Evolutionary conservation across 2,329 filamentous ascomycete species (phyloP).

Genomic region (Cercospora canescens): DNA sequence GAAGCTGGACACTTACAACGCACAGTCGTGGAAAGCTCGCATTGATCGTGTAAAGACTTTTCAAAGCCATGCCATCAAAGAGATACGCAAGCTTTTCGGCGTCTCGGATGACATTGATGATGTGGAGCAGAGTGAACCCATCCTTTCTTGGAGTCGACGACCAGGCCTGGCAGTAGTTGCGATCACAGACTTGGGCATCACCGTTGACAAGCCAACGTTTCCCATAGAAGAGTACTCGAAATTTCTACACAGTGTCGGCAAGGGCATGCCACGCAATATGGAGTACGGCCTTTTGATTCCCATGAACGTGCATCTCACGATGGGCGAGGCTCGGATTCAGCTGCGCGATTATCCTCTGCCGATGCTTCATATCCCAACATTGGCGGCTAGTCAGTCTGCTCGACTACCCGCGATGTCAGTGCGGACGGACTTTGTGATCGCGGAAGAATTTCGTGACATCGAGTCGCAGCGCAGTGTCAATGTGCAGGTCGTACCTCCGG

Average conservation of each 20-base stretch:
- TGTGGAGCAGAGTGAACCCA: slow-evolving; percentile 76
- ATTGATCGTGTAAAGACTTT: slow-evolving; percentile 75
- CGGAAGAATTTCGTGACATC: slow-evolving; percentile 82
- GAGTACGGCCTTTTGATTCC: slow-evolving; percentile 86
- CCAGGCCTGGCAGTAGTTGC: slow-evolving; percentile 79
- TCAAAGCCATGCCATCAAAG: slow-evolving; percentile 72
- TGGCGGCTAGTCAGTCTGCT: slow-evolving; percentile 76
- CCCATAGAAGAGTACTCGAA: slow-evolving; percentile 76
- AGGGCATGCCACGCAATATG: slow-evolving; percentile 92
- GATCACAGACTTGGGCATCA: slow-evolving; percentile 80
- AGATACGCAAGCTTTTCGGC: slow-evolving; percentile 78
- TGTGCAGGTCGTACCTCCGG: slow-evolving; percentile 80
- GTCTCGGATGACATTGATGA: slow-evolving; percentile 80
- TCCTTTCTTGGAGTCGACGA: slow-evolving; percentile 80
- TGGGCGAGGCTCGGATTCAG: slow-evolving; percentile 85
- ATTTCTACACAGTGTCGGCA: slow-evolving; percentile 88
- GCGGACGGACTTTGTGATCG: slow-evolving; percentile 89
- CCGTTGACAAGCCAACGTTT: slow-evolving; percentile 91
- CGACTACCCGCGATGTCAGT: slow-evolving; percentile 80
- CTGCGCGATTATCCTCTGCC: slow-evolving; percentile 93
- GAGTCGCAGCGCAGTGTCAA: slow-evolving; percentile 78
- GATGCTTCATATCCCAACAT: slow-evolving; percentile 81
- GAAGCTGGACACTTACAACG: slow-evolving; percentile 76
- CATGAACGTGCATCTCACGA: slow-evolving; percentile 83
- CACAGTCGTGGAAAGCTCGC: slow-evolving; percentile 86